Evolutionary conservation across 208 protist species (phyloP).

Genomic region (Borovskyia barvae): DNA sequence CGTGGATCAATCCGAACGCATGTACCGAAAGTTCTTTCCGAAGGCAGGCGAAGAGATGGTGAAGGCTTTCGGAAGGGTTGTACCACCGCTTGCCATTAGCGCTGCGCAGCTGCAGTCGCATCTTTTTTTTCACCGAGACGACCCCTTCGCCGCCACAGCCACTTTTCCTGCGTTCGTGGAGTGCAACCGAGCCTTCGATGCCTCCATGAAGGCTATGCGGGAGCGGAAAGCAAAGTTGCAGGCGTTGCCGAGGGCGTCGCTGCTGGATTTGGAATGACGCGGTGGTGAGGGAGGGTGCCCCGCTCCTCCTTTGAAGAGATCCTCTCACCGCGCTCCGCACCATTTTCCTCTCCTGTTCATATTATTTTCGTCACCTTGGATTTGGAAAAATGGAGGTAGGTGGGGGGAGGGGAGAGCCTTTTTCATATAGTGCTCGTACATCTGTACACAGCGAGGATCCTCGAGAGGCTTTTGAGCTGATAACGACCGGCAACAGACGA

Average conservation of each 20-base stretch:
- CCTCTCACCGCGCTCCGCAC: too few species aligned
- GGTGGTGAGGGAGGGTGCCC: too few species aligned
- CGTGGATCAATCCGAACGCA: conserved; percentile 50
- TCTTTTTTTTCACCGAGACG: conserved; percentile 90
- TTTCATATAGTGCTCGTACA: too few species aligned
- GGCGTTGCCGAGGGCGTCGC: conserved; percentile 25
- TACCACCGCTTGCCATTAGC: conserved; percentile 55
- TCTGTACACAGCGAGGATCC: too few species aligned
- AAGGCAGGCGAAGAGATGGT: conserved; percentile 25
- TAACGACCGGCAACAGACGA: too few species aligned
- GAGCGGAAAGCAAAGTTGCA: conserved; percentile 37
- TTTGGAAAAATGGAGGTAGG: too few species aligned
- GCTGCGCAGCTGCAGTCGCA: conserved; percentile 93
- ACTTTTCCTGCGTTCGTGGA: conserved; percentile 45
- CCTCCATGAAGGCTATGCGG: conserved; percentile 37
- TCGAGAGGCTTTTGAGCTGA: too few species aligned
- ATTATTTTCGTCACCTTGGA: too few species aligned
- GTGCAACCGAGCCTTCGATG: conserved; percentile 47
- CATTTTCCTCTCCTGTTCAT: too few species aligned
- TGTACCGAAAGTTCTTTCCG: conserved; percentile 92
- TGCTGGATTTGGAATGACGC: conserved; percentile 23
- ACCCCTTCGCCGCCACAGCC: conserved; percentile 47
- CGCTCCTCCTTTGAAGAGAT: too few species aligned
- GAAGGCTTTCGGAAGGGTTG: conserved; percentile 31
- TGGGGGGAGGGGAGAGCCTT: too few species aligned